Base-by-base conservation (phyloP, 768 basidiomycete species). In the Boletellus emodensis region DNA sequence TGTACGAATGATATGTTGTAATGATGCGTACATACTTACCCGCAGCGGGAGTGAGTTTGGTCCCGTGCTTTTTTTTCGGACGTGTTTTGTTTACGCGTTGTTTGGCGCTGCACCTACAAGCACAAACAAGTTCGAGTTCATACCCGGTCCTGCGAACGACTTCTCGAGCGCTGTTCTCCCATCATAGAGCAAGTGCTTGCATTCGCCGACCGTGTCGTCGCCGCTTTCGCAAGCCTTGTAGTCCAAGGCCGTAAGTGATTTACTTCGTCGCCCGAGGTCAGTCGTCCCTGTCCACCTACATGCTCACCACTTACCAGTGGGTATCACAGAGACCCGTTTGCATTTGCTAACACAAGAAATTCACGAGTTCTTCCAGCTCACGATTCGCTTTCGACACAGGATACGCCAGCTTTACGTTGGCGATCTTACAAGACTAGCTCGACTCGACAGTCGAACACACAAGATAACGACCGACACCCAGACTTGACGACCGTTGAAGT, bases 41-140 rank as follows among this genome's bases (percentile, higher is more conserved):
- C 5, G 24, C n/a, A n/a, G n/a, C 6, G 20, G 6, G 13, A 40
- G 34, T 36, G 28, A 48, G 37, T 8, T 38, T 38, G 48, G 45
- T 64, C 63, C 28, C 64, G 63, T 63, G 60, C 40, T 44, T 13
- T 54, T 22, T 61, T 55, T 26, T 46, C 13, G 33, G 57, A 41
- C 56, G 55, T 18, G 57, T 48, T 46, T 56, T 69, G 37, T 69
- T 67, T 66, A 62, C 68, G 66, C 45, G 66, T 62, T 69, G 38
- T 67, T 67, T 67, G 44, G 20, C 3, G 8, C 1, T 28, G 17
- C 26, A 9, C 56, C 65, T 55, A 69, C 68, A 68, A 51, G 43
- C 37, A 48, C 67, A 67, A 67, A 67, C 54, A 67, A 61, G 66
- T 67, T 67, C 68, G 52, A 69, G 18, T 69, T 69, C 54, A 18